Percentiles rank a stretch among this genome's conserved stretches.
Conservation (phyloP, 163 green algal species). For the Chlamydomonas reinhardtii region DNA sequence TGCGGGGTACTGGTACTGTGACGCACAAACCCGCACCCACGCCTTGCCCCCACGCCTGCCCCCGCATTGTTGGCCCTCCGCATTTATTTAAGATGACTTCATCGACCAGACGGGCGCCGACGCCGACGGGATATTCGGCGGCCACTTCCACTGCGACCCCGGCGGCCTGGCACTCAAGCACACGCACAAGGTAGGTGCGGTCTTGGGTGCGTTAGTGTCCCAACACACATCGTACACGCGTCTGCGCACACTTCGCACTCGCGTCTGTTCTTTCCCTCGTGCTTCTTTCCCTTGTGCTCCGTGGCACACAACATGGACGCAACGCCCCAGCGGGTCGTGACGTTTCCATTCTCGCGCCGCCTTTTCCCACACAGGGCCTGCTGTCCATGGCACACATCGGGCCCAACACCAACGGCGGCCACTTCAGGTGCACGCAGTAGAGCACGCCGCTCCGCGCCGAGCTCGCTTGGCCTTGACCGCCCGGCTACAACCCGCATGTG, state of each 20-base stretch:
- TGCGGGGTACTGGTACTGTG: too few relatives aligned
- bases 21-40: too few relatives aligned
- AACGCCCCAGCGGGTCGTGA: neutral
- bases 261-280: too few relatives aligned
- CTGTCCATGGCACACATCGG: slow-evolving; percentile 89
- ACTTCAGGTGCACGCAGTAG: slow-evolving; percentile 71
- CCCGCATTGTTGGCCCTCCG: too few relatives aligned
- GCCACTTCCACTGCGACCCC: slow-evolving; percentile 84
- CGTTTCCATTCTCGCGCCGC: neutral
- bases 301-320: neutral
- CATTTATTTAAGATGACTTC: slow-evolving; percentile 87
- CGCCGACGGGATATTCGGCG: slow-evolving; percentile 42
- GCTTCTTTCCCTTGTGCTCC: too few relatives aligned
- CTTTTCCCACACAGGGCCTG: slow-evolving; percentile 69
- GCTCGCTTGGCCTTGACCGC: too few relatives aligned
- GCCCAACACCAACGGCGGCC: slow-evolving; percentile 87
- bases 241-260: too few relatives aligned
- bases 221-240: too few relatives aligned
- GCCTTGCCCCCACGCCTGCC: too few relatives aligned
- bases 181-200: slow-evolving; percentile 62
- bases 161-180: slow-evolving; percentile 86
- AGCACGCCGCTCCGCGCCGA: too few relatives aligned
- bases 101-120: slow-evolving; percentile 80
- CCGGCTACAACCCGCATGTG: too few relatives aligned
- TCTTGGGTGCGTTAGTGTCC: neutral